Evolutionary conservation across 106 monocot species (phyloP), one percentile per base, ranked within the genome.

Genomic region (Dendrobium officinale): DNA sequence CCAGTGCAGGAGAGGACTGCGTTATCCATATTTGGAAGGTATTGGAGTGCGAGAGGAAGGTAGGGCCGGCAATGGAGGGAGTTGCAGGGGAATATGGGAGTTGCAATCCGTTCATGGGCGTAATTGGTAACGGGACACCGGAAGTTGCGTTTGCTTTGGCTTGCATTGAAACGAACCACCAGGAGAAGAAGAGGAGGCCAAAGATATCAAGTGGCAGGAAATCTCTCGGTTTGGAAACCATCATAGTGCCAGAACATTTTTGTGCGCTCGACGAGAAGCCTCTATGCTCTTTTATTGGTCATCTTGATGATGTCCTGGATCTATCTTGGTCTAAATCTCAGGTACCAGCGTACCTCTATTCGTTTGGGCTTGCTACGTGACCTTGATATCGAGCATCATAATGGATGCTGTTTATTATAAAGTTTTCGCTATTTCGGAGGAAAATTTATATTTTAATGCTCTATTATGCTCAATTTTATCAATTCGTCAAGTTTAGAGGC

Each of bases 251-350:
- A 5, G 93, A 93, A 22, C 67, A 85, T 51, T 80, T 90, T 33
- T 90, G 93, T 82, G 82, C 80, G 1, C 82, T 96, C 49, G 80
- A 73, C 24, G 92, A 93, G 47, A 96, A 88, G 67, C 91, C 96
- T 6, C 37, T 90, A 19, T 85, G 86, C 78, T 87, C 96, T 27
- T 92, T 96, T 73, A 73, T 61, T 33, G 96, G 96, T 9, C 96
- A 96, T 68, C 64, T 20, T 9, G 82, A 85, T 77, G 93, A 93
- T 81, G 90, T 96, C 10, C 91, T 96, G 19, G 93, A 93, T 80
- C 90, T 96, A 41, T 96, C 91, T 49, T 96, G 96, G 96, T 96
- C 96, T 27, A 93, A 90, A 85, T 92, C 93, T 26, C 85, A 92
- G 96, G 96, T 96, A 75, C 1, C 9, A 26, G 90, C 93, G 96